Evolutionary conservation across 139 green algal species (phyloP).

Genomic region (Protoeuglena noctilucae): DNA sequence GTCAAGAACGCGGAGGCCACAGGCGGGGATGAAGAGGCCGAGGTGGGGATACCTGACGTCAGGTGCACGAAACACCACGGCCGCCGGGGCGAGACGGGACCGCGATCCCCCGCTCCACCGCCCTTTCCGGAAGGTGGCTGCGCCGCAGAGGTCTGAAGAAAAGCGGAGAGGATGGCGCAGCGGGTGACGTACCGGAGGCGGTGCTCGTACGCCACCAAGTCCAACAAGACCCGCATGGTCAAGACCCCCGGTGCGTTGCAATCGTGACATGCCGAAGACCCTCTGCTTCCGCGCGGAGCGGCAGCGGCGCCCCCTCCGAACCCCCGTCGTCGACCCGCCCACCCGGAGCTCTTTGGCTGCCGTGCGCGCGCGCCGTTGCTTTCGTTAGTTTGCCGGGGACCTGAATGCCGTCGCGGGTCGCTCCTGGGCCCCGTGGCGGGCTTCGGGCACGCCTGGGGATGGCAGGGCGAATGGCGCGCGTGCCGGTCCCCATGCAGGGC

Average conservation of each 20-base stretch:
- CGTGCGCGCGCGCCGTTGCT: no score
- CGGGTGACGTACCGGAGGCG: constrained; percentile 55
- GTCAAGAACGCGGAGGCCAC: not conserved
- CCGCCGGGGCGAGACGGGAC: not conserved
- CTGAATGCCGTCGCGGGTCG: not conserved
- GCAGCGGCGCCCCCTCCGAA: not conserved
- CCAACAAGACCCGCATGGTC: constrained; percentile 74
- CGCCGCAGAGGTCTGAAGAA: not conserved
- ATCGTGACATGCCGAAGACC: not conserved
- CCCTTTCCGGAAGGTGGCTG: not conserved
- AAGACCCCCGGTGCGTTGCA: constrained; percentile 69
- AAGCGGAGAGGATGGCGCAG: constrained; percentile 56
- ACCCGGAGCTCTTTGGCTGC: no score
- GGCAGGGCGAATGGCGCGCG: not conserved
- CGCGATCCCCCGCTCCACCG: not conserved
- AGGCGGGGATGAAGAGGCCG: not conserved
- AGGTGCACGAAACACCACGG: not conserved
- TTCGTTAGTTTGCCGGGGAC: no score
- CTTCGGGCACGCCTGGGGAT: not conserved
- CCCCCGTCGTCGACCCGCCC: no score
- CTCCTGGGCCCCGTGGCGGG: not conserved
- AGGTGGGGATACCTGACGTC: not conserved
- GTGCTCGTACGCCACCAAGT: constrained; percentile 85
- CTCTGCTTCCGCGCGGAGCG: not conserved
- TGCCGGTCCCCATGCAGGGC: no score